These are phyloP conservation scores for Psilocybe tampanensis DNA, from an alignment of 768 basidiomycete genomes.

Conservation along the genomic window DNA sequence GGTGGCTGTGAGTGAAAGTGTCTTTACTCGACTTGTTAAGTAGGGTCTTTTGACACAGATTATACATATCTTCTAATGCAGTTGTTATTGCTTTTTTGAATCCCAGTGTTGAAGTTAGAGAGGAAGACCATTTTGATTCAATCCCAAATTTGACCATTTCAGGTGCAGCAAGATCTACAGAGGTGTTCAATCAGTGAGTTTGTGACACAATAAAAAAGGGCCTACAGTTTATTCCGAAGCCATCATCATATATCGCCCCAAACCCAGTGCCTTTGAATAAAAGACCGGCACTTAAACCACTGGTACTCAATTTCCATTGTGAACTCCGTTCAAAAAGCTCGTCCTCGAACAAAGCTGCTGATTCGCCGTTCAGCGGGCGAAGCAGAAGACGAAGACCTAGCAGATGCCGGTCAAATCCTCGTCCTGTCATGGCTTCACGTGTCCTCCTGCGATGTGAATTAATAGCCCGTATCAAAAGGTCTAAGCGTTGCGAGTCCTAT, in stretches of 20 bases:
- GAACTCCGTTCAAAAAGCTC: conserved; percentile 71
- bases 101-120: conserved; percentile 65
- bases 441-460: conserved; percentile 72
- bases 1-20: conserved; percentile 25
- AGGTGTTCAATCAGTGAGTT: neutral
- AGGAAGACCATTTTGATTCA: conserved; percentile 80
- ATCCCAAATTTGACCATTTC: conserved; percentile 88
- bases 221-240: conserved; percentile 94
- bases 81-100: conserved; percentile 66
- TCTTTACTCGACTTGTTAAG: conserved; percentile 16
- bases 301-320: conserved; percentile 89
- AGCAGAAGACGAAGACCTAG: conserved; percentile 78
- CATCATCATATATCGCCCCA: conserved; percentile 79
- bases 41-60: conserved; percentile 41
- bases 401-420: conserved; percentile 90
- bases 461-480: conserved; percentile 67
- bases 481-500: conserved; percentile 34
- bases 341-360: conserved; percentile 73
- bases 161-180: conserved; percentile 77
- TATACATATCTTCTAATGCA: conserved; percentile 72
- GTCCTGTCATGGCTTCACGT: conserved; percentile 76
- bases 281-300: conserved; percentile 83
- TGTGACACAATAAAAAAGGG: conserved; percentile 11
- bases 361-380: conserved; percentile 52
- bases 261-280: conserved; percentile 92